Percentiles rank a stretch among this genome's conserved stretches.
phyloP scores from a whole-genome alignment of 2,329 filamentous ascomycete species.

The Ascosphaera acerosa region DNA sequence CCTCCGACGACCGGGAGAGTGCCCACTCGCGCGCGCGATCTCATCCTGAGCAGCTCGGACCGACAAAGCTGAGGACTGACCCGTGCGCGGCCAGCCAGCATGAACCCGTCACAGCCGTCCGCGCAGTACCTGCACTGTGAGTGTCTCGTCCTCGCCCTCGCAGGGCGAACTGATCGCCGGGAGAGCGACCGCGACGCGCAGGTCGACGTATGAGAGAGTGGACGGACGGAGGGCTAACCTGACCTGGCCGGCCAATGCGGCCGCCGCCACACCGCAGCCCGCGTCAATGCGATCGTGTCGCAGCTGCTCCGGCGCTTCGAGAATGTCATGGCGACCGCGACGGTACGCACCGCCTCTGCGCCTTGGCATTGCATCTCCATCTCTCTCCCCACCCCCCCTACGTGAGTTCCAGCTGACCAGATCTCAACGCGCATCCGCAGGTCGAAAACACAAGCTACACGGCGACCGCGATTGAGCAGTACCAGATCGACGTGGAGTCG shows the following conservation, averaged over 20 bases:
- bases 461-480: slow-evolving; percentile 29
- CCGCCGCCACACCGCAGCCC: slow-evolving; percentile 10
- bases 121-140: slow-evolving; percentile 6
- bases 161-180: too few species aligned
- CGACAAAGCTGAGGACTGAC: too few species aligned
- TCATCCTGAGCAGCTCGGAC: too few species aligned
- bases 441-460: slow-evolving; percentile 27
- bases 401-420: background rate
- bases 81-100: too few species aligned
- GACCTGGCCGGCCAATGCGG: background rate
- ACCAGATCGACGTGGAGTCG: slow-evolving; percentile 33
- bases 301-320: slow-evolving; percentile 28
- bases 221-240: background rate
- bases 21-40: too few species aligned
- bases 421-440: slow-evolving; percentile 12
- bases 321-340: slow-evolving; percentile 28
- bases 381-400: background rate
- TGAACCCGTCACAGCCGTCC: slow-evolving; percentile 6
- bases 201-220: slow-evolving; percentile 3
- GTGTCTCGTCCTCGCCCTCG: slow-evolving; percentile 4
- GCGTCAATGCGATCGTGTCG: slow-evolving; percentile 20
- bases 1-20: too few species aligned
- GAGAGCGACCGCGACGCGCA: slow-evolving; percentile 6
- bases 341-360: slow-evolving; percentile 13
- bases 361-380: background rate